A percentile compares a stretch with the other conserved stretches of the same genome.
These are phyloP conservation scores for Euphorbia peplus DNA, from an alignment of 345 rosid species.

Conservation along the genomic window DNA sequence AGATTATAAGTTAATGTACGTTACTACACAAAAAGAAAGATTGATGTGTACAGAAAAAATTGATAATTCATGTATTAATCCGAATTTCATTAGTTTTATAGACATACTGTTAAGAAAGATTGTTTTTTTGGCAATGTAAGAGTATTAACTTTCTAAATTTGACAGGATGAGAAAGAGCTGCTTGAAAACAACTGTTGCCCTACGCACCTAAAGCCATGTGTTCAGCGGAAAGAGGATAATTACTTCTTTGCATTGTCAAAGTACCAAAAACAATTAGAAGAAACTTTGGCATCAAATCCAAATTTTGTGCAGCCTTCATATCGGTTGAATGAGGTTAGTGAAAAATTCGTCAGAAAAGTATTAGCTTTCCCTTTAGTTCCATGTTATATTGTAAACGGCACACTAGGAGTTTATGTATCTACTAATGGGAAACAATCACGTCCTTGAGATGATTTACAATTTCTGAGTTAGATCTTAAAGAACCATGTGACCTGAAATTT, in stretches of 20 bases:
- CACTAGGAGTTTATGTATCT: not conserved
- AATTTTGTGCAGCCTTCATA: constrained; percentile 86
- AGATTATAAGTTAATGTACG: not conserved
- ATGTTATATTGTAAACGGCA: not conserved
- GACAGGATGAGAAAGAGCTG: constrained; percentile 91
- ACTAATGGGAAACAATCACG: not conserved
- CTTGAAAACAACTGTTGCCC: constrained; percentile 75
- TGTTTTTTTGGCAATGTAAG: not conserved
- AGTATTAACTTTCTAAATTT: constrained; percentile 15
- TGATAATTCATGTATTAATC: not conserved
- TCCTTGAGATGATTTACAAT: not conserved
- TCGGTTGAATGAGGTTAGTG: constrained; percentile 77
- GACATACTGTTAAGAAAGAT: not conserved
- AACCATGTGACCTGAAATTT: not conserved
- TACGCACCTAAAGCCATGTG: constrained; percentile 76
- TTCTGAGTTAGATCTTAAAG: not conserved
- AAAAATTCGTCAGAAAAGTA: not conserved
- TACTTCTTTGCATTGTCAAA: constrained; percentile 89
- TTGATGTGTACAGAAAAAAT: too few relatives aligned
- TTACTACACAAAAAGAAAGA: not conserved
- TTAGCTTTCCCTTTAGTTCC: not conserved
- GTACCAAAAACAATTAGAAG: constrained; percentile 79
- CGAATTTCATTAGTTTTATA: not conserved
- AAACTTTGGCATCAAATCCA: constrained; percentile 56
- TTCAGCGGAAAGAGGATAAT: constrained; percentile 78